A percentile compares a stretch with the other conserved stretches of the same genome.
Evolutionary conservation across 768 basidiomycete species (phyloP).

Genomic region (Leucocoprinus sp.): DNA sequence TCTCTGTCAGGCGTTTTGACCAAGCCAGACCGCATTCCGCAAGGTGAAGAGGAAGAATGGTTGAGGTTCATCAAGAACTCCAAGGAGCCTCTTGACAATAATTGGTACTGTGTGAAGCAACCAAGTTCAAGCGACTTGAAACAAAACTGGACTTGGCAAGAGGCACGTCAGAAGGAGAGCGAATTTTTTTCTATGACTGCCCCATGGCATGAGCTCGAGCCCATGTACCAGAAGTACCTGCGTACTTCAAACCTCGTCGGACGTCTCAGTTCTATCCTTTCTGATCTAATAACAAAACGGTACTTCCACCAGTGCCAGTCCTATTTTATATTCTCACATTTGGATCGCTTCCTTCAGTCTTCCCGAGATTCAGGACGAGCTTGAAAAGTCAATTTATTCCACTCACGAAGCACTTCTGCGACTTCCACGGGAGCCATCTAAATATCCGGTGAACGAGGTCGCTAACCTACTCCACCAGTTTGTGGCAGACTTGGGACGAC

Average conservation of each 20-base stretch:
- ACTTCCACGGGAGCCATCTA: constrained; percentile 45
- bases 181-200: constrained; percentile 43
- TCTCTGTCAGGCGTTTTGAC: constrained; percentile 65
- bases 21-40: constrained; percentile 63
- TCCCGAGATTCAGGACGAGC: constrained; percentile 53
- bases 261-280: constrained; percentile 50
- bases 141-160: constrained; percentile 47
- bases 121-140: constrained; percentile 44
- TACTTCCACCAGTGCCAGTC: constrained; percentile 18
- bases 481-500: constrained; percentile 29
- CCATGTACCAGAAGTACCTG: constrained; percentile 41
- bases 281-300: constrained; percentile 57
- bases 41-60: constrained; percentile 52
- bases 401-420: constrained; percentile 24
- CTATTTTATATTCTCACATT: constrained; percentile 21
- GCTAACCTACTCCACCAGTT: constrained; percentile 40
- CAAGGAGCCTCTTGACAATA: constrained; percentile 38
- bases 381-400: constrained; percentile 35
- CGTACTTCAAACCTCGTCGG: constrained; percentile 51
- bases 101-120: constrained; percentile 56
- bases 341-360: constrained; percentile 33
- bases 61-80: constrained; percentile 48
- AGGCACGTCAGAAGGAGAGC: constrained; percentile 52
- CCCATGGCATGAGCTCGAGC: constrained; percentile 50
- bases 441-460: constrained; percentile 49